phyloP scores from a whole-genome alignment of 2,329 filamentous ascomycete species.

The Trichoderma guizhouense region DNA sequence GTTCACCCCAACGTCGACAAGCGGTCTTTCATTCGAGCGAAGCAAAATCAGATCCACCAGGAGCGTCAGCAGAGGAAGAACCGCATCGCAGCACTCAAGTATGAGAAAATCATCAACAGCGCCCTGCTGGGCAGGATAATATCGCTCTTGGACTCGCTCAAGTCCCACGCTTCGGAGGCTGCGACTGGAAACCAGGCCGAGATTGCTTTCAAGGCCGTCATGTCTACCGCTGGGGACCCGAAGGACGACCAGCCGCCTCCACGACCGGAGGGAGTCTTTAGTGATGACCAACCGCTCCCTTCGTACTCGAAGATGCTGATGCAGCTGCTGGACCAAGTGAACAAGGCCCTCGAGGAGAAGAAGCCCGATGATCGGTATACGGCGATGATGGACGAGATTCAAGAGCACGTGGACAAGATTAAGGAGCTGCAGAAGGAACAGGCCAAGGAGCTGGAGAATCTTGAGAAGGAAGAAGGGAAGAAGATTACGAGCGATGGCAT shows the following conservation, averaged over 20 bases:
- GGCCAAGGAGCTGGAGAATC: constrained; percentile 66
- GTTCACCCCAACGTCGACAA: constrained; percentile 99
- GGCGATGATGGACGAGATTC: constrained; percentile 75
- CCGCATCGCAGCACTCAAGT: constrained; percentile 87
- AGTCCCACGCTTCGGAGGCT: constrained; percentile 67
- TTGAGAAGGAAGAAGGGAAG: constrained; percentile 78
- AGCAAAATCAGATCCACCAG: constrained; percentile 95
- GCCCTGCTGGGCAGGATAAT: constrained; percentile 83
- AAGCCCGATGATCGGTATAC: constrained; percentile 65
- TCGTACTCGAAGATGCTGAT: constrained; percentile 98
- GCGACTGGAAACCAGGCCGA: constrained; percentile 68
- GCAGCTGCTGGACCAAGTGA: constrained; percentile 91
- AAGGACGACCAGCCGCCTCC: constrained; percentile 72
- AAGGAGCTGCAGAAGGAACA: constrained; percentile 73
- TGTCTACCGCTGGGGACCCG: constrained; percentile 72
- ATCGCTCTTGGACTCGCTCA: constrained; percentile 68
- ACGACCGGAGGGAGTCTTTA: constrained; percentile 75
- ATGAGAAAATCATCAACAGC: constrained; percentile 90
- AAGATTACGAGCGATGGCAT: constrained; percentile 95
- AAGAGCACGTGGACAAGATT: constrained; percentile 74
- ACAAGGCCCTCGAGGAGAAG: constrained; percentile 75
- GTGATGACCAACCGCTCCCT: constrained; percentile 68
- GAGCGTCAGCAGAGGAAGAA: constrained; percentile 81
- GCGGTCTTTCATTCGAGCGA: constrained; percentile 94
- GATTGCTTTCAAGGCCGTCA: constrained; percentile 82